Evolutionary conservation across 148 eudicot genomes (phyloP), one percentile per base, ranked within the genome.

Genomic region (Rhododendron molle): DNA sequence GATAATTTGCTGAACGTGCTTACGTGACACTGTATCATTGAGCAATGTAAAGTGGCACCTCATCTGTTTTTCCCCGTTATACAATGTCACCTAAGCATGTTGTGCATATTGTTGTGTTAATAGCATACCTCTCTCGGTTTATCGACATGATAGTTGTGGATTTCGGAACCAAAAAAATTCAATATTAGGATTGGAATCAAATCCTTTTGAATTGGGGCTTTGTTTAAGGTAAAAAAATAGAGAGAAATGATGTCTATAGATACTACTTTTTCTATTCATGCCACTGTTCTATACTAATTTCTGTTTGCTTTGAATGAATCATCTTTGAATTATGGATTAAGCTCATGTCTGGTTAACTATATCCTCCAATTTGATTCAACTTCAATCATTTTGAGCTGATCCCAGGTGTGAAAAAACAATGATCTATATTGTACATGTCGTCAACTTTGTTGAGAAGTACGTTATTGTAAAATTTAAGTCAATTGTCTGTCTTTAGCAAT

Each of bases 211-310:
- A 50, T 50, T 14, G 56, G 56, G n/a, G n/a, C n/a, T n/a, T n/a
- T n/a, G n/a, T n/a, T n/a, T 50, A 50, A 50, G 56, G 56, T 50
- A 50, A 50, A 12, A 46, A 9, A 9, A 7, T 1, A 46, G 49
- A 46, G 44, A 40, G 44, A 40, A 40, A 40, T 40, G 1, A 40
- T 40, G 44, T 40, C 44, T 6, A 40, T 40, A 40, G 44, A 40
- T 40, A 40, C 44, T 40, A 7, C 7, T 40, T 52, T 58, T 58
- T 58, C n/a, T 58, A 16, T 20, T 58, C 92, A 91, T 93, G 93
- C 76, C 89, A 91, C 90, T 92, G 89, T 92, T 91, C 88, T 0
- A 74, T 74, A 6, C 5, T 79, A 11, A 79, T 13, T 69, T 2
- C 36, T 28, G 0, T 50, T 13, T 69, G 13, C 0, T 69, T 28